Evolutionary conservation across 805 yeast species (phyloP), one percentile per base, ranked within the genome.

Genomic region (Tetrapisispora arboricola): DNA sequence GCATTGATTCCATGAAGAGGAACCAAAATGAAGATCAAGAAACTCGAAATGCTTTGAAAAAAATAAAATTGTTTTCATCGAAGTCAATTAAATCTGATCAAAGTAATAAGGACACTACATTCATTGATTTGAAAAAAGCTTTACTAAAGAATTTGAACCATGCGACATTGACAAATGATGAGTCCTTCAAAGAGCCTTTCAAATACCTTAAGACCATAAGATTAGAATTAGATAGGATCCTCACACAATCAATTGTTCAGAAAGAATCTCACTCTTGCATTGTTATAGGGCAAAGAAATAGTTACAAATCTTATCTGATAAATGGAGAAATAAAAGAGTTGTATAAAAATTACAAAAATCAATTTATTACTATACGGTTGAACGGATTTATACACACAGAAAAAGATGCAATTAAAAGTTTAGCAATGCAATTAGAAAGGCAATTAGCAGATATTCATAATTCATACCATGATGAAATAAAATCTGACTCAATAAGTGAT

Each of bases 211-310:
- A 40, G 22, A 53, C 48, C 9, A 45, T 51, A 4, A 49, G 55
- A 32, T 45, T 62, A 1, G 82, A 82, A 46, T 55, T 88, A 1
- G 73, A 72, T 45, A 62, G 65, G 11, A 57, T 84, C 48, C 55
- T 88, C 38, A 75, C 75, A 38, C 78, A 77, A 45, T 79, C 94
- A 0, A 69, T 87, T 1, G 63, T 66, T 19, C 75, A 75, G 45
- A 71, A 74, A 22, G 92, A 86, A 46, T 88, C 94, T 6, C 86
- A 84, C 54, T 90, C 96, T 2, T 75, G 79, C 11, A 63, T 90
- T 6, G 44, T 90, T 1, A 69, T 87, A 34, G 97, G 97, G 0
- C 85, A 95, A 0, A 64, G 87, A 32, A 77, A 81, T 2, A 66
- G 78, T 5, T 96, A 95, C 0, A 90, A 90, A 55, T 68, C 88